phyloP scores from a whole-genome alignment of 306 rosid species.

The Acacia acuminata region DNA sequence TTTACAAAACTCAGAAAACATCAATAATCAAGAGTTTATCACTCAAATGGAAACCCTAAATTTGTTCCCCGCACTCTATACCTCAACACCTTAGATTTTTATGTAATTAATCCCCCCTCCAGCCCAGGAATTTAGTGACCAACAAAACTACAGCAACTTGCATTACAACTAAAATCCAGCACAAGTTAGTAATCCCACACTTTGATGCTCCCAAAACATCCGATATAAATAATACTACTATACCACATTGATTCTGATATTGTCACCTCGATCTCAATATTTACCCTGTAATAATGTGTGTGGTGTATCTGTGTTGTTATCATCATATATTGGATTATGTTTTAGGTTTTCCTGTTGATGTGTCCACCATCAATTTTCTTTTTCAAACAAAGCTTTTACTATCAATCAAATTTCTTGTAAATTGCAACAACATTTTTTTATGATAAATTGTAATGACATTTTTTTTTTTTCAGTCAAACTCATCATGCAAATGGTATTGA shows the following conservation, averaged over 20 bases:
- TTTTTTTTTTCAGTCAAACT: no score
- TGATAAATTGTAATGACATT: no score
- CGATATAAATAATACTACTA: background rate
- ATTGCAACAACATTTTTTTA: background rate
- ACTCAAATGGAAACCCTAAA: conserved; percentile 6
- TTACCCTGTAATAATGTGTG: background rate
- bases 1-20: background rate
- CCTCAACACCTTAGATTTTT: background rate
- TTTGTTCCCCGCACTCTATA: background rate
- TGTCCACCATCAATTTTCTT: background rate
- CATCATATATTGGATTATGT: background rate
- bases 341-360: background rate
- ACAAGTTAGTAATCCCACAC: conserved; percentile 6
- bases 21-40: conserved; percentile 4
- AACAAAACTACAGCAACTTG: conserved; percentile 18
- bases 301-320: background rate
- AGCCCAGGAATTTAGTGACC: conserved; percentile 9
- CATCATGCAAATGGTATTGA: no score
- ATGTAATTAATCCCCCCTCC: background rate
- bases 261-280: background rate
- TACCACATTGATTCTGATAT: background rate
- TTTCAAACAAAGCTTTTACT: background rate
- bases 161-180: conserved; percentile 2
- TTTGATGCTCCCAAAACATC: conserved; percentile 14
- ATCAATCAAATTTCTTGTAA: background rate